Conservation (phyloP, 2,329 filamentous ascomycete species). For the Cladophialophora bantiana region DNA sequence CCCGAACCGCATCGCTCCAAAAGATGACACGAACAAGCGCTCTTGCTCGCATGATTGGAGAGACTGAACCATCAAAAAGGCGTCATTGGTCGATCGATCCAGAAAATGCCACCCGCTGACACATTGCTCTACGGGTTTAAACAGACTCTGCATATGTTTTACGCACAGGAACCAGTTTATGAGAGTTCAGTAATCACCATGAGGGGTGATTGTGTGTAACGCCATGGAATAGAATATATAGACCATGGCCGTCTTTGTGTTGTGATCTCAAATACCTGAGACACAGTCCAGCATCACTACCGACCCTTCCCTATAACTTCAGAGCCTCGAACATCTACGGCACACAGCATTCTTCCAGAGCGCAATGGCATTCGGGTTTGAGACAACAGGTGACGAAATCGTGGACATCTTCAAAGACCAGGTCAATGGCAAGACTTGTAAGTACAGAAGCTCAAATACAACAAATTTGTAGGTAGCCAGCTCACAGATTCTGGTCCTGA, state of each 20-base stretch:
- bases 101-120: not conserved
- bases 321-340: not conserved
- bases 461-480: not conserved
- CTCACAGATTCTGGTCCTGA: slow-evolving; percentile 38
- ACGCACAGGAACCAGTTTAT: not conserved
- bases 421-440: slow-evolving; percentile 46
- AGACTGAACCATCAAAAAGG: not conserved
- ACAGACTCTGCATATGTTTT: not conserved
- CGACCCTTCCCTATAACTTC: not conserved
- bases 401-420: slow-evolving; percentile 43
- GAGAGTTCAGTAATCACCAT: not conserved
- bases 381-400: slow-evolving; percentile 45
- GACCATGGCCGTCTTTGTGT: not conserved
- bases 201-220: not conserved
- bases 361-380: slow-evolving; percentile 41
- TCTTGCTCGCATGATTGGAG: not conserved
- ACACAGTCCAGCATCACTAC: not conserved
- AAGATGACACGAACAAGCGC: slow-evolving; percentile 16
- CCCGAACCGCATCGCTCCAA: not conserved
- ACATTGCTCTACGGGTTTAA: not conserved
- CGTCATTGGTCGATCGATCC: not conserved
- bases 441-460: not conserved
- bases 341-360: not conserved
- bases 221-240: not conserved
- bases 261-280: not conserved